These are phyloP conservation scores for Hygrophorus pudorinus DNA, from an alignment of 768 basidiomycete genomes.

Conservation along the genomic window DNA sequence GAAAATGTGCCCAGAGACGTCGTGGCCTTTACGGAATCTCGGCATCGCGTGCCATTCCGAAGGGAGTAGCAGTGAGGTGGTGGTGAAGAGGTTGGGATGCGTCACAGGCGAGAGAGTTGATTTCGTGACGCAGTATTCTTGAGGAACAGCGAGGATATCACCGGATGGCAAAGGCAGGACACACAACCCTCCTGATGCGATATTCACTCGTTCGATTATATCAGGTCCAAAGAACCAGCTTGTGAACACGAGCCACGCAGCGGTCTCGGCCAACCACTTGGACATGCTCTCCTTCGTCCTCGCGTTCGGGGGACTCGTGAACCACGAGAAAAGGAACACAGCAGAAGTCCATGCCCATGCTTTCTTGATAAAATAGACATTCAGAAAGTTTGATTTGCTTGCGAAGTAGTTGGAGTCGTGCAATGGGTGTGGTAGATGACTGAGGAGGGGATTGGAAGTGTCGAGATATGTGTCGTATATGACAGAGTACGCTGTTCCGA, in stretches of 20 bases:
- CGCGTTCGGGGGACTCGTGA: conserved; percentile 40
- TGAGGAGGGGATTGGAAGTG: conserved; percentile 70
- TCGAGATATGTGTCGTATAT: conserved; percentile 64
- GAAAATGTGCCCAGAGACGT: conserved; percentile 91
- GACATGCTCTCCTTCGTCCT: conserved; percentile 32
- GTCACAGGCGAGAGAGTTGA: conserved; percentile 43
- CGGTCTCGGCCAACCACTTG: conserved; percentile 51
- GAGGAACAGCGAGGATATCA: conserved; percentile 41
- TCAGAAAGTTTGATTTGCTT: conserved; percentile 70
- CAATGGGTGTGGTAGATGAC: conserved; percentile 61
- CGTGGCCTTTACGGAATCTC: conserved; percentile 71
- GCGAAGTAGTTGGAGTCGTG: conserved; percentile 64
- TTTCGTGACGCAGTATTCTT: conserved; percentile 44
- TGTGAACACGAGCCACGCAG: conserved; percentile 66
- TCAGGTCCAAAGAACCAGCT: conserved; percentile 86
- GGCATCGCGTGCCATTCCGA: conserved; percentile 42
- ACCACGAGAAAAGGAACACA: conserved; percentile 49
- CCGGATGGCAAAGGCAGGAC: conserved; percentile 53
- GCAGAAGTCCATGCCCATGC: conserved; percentile 87
- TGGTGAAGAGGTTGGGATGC: conserved; percentile 55
- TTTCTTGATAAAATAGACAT: conserved; percentile 80
- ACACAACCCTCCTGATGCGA: conserved; percentile 69
- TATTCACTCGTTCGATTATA: conserved; percentile 55
- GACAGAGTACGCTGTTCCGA: conserved; percentile 61
- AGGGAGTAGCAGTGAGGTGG: conserved; percentile 21